phyloP scores from a whole-genome alignment of 2,329 filamentous ascomycete genomes.

The Capronia epimyces region DNA sequence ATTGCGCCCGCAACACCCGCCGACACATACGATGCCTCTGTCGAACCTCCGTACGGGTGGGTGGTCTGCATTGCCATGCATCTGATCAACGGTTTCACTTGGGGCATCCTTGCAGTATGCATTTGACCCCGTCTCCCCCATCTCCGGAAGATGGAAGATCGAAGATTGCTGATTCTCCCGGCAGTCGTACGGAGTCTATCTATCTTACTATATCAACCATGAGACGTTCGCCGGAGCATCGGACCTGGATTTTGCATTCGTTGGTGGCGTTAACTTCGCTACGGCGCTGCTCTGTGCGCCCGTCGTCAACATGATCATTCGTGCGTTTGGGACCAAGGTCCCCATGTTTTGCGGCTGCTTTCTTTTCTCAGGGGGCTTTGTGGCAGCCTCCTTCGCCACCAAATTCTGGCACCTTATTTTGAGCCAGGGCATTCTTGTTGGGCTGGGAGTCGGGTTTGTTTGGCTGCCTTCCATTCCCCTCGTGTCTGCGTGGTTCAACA shows the following conservation, averaged over 20 bases:
- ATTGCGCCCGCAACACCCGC: slow-evolving; percentile 7
- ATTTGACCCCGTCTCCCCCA: too few relatives aligned
- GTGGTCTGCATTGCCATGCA: slow-evolving; percentile 29
- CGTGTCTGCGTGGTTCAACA: slow-evolving; percentile 33
- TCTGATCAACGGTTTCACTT: slow-evolving; percentile 33
- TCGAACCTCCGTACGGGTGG: slow-evolving; percentile 34
- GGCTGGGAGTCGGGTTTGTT: slow-evolving; percentile 30
- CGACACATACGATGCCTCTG: slow-evolving; percentile 5
- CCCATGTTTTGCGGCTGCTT: slow-evolving; percentile 29
- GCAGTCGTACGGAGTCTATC: slow-evolving; percentile 41
- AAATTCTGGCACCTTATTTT: slow-evolving; percentile 29
- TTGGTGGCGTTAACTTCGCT: slow-evolving; percentile 32
- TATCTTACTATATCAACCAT: slow-evolving; percentile 39
- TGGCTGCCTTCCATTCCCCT: slow-evolving; percentile 29
- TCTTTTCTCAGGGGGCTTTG: slow-evolving; percentile 26
- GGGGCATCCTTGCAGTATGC: slow-evolving; percentile 31
- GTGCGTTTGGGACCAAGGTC: slow-evolving; percentile 24
- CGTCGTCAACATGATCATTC: slow-evolving; percentile 28
- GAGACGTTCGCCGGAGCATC: slow-evolving; percentile 29
- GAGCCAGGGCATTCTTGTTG: slow-evolving; percentile 31
- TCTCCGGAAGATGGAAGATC: too few relatives aligned
- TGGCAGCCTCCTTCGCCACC: slow-evolving; percentile 31
- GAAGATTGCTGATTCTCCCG: not conserved
- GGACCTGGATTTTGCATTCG: slow-evolving; percentile 32
- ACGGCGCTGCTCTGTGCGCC: slow-evolving; percentile 30